A percentile compares a stretch with the other conserved stretches of the same genome.
Conservation (phyloP, 2,329 filamentous ascomycete genomes). For the Fusarium tuaranense region DNA sequence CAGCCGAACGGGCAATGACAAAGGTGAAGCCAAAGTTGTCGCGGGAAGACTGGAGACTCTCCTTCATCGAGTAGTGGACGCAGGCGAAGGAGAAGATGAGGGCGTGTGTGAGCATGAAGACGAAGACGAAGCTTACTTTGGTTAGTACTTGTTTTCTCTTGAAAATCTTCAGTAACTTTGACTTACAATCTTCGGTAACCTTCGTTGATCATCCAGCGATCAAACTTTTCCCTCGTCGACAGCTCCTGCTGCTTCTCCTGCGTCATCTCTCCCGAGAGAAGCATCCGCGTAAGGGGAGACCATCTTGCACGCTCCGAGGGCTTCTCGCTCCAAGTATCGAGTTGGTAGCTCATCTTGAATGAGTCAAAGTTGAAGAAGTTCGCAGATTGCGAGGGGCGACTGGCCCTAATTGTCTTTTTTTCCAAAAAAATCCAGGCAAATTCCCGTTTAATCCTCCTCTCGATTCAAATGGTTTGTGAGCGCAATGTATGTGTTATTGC, state of each 20-base stretch:
- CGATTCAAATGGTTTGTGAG: neutral
- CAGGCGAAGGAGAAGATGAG: constrained; percentile 85
- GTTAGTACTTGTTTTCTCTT: too few relatives aligned
- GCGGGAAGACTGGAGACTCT: constrained; percentile 75
- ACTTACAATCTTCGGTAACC: constrained; percentile 83
- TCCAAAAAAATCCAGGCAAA: neutral
- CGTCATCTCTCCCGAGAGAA: constrained; percentile 85
- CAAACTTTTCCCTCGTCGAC: constrained; percentile 77
- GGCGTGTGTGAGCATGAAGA: constrained; percentile 79
- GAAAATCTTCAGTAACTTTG: too few relatives aligned
- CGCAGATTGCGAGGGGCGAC: constrained; percentile 3
- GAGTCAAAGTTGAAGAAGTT: neutral
- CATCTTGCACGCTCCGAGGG: constrained; percentile 81
- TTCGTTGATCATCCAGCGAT: constrained; percentile 91
- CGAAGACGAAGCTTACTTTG: constrained; percentile 71
- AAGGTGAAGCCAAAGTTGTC: constrained; percentile 81
- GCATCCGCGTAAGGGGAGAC: constrained; percentile 84
- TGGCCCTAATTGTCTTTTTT: neutral
- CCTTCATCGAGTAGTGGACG: constrained; percentile 83
- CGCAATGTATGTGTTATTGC: neutral
- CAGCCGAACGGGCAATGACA: constrained; percentile 80
- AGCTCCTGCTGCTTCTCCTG: constrained; percentile 77
- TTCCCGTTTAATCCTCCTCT: neutral
- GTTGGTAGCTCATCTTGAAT: constrained; percentile 44
- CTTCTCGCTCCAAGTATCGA: constrained; percentile 45